These are phyloP conservation scores for Sanghuangporus baumii DNA, from an alignment of 1,284 basidiomycete species.

Conservation along the genomic window DNA sequence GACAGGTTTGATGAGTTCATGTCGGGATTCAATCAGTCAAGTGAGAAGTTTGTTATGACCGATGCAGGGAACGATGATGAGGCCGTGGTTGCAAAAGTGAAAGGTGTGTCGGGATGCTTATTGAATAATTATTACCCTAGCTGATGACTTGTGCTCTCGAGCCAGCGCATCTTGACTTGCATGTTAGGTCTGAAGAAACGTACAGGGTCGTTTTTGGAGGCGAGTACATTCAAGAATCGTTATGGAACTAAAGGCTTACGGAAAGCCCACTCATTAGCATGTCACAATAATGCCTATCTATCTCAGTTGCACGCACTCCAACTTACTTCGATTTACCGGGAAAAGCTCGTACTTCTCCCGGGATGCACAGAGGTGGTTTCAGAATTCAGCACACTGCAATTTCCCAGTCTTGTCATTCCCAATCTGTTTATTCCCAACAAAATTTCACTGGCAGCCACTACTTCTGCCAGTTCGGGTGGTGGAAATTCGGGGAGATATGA, in stretches of 20 bases:
- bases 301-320: slow-evolving; percentile 50
- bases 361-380: slow-evolving; percentile 56
- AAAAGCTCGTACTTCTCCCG: slow-evolving; percentile 63
- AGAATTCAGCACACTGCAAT: slow-evolving; percentile 49
- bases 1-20: slow-evolving; percentile 55
- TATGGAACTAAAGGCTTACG: neutral
- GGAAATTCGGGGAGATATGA: neutral
- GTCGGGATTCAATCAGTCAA: slow-evolving; percentile 59
- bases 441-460: slow-evolving; percentile 21
- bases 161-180: slow-evolving; percentile 53
- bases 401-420: slow-evolving; percentile 50
- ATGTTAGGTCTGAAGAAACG: slow-evolving; percentile 54
- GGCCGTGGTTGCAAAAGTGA: slow-evolving; percentile 67
- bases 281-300: slow-evolving; percentile 71
- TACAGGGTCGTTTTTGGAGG: slow-evolving; percentile 60
- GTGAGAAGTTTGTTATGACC: slow-evolving; percentile 58
- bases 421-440: slow-evolving; percentile 61
- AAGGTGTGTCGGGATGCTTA: slow-evolving; percentile 37
- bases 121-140: slow-evolving; percentile 53
- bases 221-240: slow-evolving; percentile 24
- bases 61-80: slow-evolving; percentile 73
- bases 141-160: slow-evolving; percentile 24
- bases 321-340: slow-evolving; percentile 55
- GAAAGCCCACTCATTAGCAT: slow-evolving; percentile 35
- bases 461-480: neutral